Conservation (phyloP, 2,329 filamentous ascomycete genomes). For the Microsporum audouinii region DNA sequence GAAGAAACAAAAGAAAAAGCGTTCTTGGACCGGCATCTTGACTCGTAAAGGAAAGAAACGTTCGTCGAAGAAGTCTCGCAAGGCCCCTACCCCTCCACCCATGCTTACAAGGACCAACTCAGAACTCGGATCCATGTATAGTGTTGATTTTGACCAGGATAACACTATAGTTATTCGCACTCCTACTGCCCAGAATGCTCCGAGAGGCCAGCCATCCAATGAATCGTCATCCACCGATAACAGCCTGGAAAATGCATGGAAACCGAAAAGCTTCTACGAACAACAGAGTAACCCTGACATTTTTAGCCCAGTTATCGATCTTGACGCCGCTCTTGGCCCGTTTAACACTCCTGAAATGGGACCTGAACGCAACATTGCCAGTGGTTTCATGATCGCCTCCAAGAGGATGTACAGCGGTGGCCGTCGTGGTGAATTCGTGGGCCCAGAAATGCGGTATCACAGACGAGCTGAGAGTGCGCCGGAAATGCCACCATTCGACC, state of each 20-base stretch:
- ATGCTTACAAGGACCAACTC: conserved; percentile 31
- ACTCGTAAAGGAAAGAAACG: conserved; percentile 39
- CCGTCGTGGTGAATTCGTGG: conserved; percentile 35
- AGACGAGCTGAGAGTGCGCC: conserved; percentile 41
- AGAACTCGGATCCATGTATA: conserved; percentile 32
- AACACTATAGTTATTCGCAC: conserved; percentile 38
- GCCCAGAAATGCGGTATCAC: conserved; percentile 40
- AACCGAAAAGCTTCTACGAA: conserved; percentile 35
- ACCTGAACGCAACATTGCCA: conserved; percentile 22
- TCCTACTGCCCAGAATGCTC: conserved; percentile 28
- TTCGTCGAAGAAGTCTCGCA: conserved; percentile 29
- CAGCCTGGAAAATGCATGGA: conserved; percentile 29
- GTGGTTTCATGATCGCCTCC: conserved; percentile 31
- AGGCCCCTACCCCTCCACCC: conserved; percentile 37
- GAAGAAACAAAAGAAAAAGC: conserved; percentile 61
- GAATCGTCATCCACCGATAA: conserved; percentile 13
- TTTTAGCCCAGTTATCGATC: conserved; percentile 73
- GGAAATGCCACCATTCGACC: conserved; percentile 39
- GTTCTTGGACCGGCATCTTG: conserved; percentile 46
- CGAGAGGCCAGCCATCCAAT: conserved; percentile 15
- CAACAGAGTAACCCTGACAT: conserved; percentile 47
- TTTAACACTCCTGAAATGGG: conserved; percentile 59
- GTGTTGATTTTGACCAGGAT: conserved; percentile 40
- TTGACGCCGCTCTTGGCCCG: conserved; percentile 84
- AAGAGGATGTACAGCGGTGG: conserved; percentile 41